These are phyloP conservation scores for Orobanche coerulescens DNA, from an alignment of 257 asterid genomes.

Conservation along the genomic window DNA sequence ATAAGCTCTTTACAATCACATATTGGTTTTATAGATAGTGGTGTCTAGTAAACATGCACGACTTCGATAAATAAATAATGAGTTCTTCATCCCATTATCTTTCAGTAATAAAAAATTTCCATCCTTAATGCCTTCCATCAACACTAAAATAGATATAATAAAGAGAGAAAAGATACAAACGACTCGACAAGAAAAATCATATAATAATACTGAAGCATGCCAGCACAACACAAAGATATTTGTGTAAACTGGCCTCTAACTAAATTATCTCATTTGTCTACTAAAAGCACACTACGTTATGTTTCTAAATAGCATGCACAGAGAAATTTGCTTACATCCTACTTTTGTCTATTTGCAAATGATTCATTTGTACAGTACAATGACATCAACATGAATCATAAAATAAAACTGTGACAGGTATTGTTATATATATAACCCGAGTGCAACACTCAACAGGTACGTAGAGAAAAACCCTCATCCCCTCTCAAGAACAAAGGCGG, in stretches of 20 bases:
- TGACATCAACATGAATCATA: neutral
- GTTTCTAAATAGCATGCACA: neutral
- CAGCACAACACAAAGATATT: neutral
- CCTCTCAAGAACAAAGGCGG: too few relatives aligned
- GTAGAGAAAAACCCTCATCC: too few relatives aligned
- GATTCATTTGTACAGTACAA: neutral
- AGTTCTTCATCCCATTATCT: neutral
- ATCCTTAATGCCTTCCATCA: neutral
- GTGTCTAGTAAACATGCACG: neutral
- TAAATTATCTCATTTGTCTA: neutral
- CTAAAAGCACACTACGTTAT: neutral
- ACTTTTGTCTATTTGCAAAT: neutral
- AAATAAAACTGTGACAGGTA: too few relatives aligned
- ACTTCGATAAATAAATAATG: neutral
- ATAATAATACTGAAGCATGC: neutral
- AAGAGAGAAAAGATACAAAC: neutral
- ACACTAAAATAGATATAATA: neutral
- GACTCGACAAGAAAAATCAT: neutral
- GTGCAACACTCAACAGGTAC: too few relatives aligned
- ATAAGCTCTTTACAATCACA: neutral
- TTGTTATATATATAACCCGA: too few relatives aligned
- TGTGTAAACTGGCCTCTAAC: neutral
- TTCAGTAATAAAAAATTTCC: neutral
- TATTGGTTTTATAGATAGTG: neutral
- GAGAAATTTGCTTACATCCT: neutral